phyloP scores from a whole-genome alignment of 345 rosid species.

The Microcos paniculata region DNA sequence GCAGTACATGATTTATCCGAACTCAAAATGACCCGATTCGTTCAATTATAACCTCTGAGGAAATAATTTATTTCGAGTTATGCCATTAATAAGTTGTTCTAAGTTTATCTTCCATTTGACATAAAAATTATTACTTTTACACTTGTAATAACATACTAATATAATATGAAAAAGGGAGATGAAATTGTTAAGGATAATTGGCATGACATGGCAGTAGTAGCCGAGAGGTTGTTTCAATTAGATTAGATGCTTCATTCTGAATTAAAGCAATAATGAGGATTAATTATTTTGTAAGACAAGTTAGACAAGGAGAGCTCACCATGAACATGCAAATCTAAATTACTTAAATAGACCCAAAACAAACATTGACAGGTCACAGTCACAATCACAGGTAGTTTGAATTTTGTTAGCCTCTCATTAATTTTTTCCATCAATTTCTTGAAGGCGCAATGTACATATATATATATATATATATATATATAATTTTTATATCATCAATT shows the following conservation, averaged over 20 bases:
- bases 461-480: no score
- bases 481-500: no score
- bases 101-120: no score
- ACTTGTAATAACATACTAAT: not conserved
- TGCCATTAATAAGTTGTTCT: no score
- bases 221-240: not conserved
- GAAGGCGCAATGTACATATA: not conserved
- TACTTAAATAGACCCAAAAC: not conserved
- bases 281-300: not conserved
- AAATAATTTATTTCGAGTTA: no score
- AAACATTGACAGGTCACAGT: not conserved
- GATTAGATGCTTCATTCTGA: not conserved
- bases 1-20: no score
- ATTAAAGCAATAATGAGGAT: constrained; percentile 1
- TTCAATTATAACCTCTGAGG: no score
- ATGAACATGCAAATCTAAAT: not conserved
- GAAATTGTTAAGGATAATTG: not conserved
- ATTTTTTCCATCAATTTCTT: not conserved
- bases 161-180: not conserved
- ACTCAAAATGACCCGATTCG: no score
- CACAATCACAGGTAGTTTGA: not conserved
- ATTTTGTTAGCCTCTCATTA: not conserved
- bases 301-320: not conserved
- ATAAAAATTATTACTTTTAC: no score
- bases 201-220: not conserved